Evolutionary conservation across 139 green algal species (phyloP), one percentile per base, ranked within the genome.

Genomic region (Ostreobium quekettii): DNA sequence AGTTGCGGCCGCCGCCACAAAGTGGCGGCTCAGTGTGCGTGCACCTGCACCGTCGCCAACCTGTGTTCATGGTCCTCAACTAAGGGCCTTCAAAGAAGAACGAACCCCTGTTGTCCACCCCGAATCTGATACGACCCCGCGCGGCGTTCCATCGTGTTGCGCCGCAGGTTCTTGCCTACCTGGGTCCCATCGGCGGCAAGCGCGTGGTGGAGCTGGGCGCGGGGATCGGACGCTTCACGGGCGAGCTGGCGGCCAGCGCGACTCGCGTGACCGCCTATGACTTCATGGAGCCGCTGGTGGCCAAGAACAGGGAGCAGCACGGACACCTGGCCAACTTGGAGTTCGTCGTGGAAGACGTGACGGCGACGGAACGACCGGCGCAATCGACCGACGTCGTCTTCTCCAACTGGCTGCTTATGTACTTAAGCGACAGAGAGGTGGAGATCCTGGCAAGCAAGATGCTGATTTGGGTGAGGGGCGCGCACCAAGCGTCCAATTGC

Each of bases 341-440:
- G n/a, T 88, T 88, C 65, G 56, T 64, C 31, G 74, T 67, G 11
- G 83, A 67, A 4, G 87, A 93, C 60, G 87, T 82, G 0, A 89
- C 82, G 7, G 74, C 87, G 72, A 75, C 91, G 70, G 35, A 83
- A 24, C 66, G 85, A 33, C 6, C 46, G 0, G 29, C 36, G 2
- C 49, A 7, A 28, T 69, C 59, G 48, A 74, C 70, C 36, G 87
- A 94, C 64, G 76, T 96, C 22, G 78, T 95, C 2, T 96, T 96
- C 76, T 90, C 82, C 73, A 96, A 96, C 79, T 96, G 90, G 90
- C 84, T 96, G 60, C 79, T 96, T 11, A 96, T 96, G 90, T 96
- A 96, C 68, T 85, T 96, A 4, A 72, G 48, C 0, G 87, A 96
- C 36, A 66, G 64, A 0, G 90, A 96, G 71, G 83, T 95, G n/a